These are phyloP conservation scores for Neurospora sp. DNA, from an alignment of 495 filamentous ascomycete genomes.

Conservation along the genomic window DNA sequence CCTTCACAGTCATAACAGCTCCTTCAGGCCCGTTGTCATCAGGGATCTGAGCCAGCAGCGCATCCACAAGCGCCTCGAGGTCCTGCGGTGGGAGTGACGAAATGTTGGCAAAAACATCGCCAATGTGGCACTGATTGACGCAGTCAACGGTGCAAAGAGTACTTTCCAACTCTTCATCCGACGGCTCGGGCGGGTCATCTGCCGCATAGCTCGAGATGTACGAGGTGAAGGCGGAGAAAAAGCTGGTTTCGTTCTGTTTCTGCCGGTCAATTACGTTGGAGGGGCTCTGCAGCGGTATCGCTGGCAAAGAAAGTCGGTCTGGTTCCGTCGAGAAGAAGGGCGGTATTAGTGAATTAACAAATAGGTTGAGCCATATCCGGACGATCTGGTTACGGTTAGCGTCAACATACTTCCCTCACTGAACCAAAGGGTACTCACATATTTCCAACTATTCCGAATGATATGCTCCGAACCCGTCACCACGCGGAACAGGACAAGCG, in stretches of 20 bases:
- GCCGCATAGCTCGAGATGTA: constrained; percentile 98
- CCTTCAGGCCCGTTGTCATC: constrained; percentile 63
- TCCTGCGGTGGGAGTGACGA: constrained; percentile 62
- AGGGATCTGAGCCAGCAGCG: constrained; percentile 73
- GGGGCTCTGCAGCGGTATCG: constrained; percentile 84
- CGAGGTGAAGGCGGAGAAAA: constrained; percentile 88
- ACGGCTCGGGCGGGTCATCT: constrained; percentile 94
- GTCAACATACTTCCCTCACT: not conserved
- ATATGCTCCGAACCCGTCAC: constrained; percentile 71
- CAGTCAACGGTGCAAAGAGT: constrained; percentile 92
- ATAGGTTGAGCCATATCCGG: constrained; percentile 88
- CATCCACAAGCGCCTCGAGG: constrained; percentile 56
- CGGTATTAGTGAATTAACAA: constrained; percentile 88
- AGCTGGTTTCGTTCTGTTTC: constrained; percentile 63
- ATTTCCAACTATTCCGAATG: constrained; percentile 70
- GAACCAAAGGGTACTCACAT: constrained; percentile 44
- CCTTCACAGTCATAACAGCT: constrained; percentile 72
- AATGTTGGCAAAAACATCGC: constrained; percentile 74
- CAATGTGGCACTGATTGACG: constrained; percentile 77
- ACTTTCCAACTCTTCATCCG: constrained; percentile 92
- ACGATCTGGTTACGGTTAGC: constrained; percentile 50
- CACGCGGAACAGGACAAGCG: constrained; percentile 85
- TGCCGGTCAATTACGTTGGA: constrained; percentile 88
- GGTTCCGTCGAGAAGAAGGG: constrained; percentile 67
- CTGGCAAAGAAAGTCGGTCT: constrained; percentile 60